These are phyloP conservation scores for Acarospora socialis DNA, from an alignment of 2,329 filamentous ascomycete genomes.

Conservation along the genomic window DNA sequence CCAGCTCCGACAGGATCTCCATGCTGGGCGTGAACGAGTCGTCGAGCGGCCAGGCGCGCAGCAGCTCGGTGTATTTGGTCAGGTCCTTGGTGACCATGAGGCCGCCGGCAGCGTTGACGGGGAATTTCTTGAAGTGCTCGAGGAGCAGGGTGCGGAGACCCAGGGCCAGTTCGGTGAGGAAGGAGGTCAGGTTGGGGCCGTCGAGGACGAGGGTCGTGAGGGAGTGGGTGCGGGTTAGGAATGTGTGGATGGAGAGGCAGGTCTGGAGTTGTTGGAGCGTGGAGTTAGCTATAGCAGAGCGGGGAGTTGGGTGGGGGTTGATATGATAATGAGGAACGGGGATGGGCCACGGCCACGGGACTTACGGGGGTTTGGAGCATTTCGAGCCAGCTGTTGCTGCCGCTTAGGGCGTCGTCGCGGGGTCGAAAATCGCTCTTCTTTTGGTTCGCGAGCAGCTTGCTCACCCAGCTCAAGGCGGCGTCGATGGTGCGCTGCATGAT, in stretches of 20 bases:
- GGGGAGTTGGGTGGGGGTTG: neutral
- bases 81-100: conserved; percentile 95
- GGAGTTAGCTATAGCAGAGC: conserved; percentile 8
- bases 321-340: neutral
- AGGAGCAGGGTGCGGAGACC: conserved; percentile 66
- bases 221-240: conserved; percentile 56
- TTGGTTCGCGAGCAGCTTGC: conserved; percentile 58
- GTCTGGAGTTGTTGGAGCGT: conserved; percentile 42
- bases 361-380: conserved; percentile 59
- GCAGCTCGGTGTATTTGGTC: conserved; percentile 74
- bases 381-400: conserved; percentile 42
- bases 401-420: conserved; percentile 53
- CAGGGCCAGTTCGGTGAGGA: conserved; percentile 71
- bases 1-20: conserved; percentile 83
- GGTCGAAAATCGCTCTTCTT: conserved; percentile 84
- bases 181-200: conserved; percentile 67
- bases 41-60: conserved; percentile 66
- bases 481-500: conserved; percentile 57
- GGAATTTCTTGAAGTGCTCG: conserved; percentile 88
- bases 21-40: conserved; percentile 50
- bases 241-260: conserved; percentile 66
- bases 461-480: conserved; percentile 62
- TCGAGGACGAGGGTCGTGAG: conserved; percentile 51
- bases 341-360: too few relatives aligned
- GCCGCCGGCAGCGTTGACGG: conserved; percentile 81